A percentile compares a stretch with the other conserved stretches of the same genome.
Evolutionary conservation across 352 stramenopile species (phyloP).

Genomic region (Saprolegnia parasitica): DNA sequence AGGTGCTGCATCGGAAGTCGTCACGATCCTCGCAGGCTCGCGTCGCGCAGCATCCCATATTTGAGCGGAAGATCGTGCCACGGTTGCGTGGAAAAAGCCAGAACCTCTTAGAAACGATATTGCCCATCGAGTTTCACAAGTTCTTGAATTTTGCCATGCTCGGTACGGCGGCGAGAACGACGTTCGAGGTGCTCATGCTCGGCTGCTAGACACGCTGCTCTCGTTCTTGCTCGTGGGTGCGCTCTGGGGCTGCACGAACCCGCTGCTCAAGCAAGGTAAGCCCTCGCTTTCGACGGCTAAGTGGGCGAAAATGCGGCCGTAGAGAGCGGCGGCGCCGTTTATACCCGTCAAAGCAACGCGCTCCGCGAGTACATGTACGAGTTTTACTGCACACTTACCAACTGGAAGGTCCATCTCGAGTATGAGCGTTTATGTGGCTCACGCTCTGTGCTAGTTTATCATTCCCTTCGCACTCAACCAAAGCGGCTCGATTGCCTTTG

Average conservation of each 20-base stretch:
- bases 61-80: no score
- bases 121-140: no score
- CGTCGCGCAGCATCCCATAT: no score
- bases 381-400: conserved; percentile 45
- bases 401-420: conserved; percentile 57
- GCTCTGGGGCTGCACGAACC: conserved; percentile 83
- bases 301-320: not conserved
- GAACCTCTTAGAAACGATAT: no score
- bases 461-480: conserved; percentile 80
- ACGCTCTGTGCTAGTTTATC: conserved; percentile 46
- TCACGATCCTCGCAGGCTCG: no score
- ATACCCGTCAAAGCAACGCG: conserved; percentile 59
- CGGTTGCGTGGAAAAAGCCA: no score
- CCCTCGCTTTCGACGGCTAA: not conserved
- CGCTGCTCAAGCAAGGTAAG: conserved; percentile 72
- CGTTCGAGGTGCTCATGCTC: not conserved
- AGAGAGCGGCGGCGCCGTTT: conserved; percentile 55
- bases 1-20: no score
- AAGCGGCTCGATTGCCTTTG: conserved; percentile 75
- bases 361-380: conserved; percentile 45
- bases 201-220: conserved; percentile 40
- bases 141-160: no score
- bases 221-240: conserved; percentile 81
- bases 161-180: no score
- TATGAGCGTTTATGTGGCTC: conserved; percentile 2